Evolutionary conservation across 495 filamentous ascomycete species (phyloP).

Genomic region (Copromyces sp.): DNA sequence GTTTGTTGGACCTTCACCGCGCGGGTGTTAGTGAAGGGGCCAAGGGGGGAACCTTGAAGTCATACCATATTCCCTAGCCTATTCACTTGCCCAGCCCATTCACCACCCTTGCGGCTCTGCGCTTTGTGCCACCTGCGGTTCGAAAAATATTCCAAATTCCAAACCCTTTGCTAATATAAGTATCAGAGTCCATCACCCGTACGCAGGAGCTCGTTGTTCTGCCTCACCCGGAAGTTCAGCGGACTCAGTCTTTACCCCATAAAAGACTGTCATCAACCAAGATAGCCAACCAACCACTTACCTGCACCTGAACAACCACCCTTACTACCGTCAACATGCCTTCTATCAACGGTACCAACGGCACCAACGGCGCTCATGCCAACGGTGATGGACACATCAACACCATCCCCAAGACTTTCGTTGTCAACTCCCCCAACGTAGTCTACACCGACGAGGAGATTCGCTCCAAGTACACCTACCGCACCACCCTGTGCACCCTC

Average conservation of each 20-base stretch:
- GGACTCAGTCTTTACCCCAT: slow-evolving; percentile 58
- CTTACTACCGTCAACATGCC: slow-evolving; percentile 1
- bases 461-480: slow-evolving; percentile 91
- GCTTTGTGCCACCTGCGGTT: slow-evolving; percentile 4
- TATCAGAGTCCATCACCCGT: slow-evolving; percentile 83
- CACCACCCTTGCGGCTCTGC: background rate
- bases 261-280: slow-evolving; percentile 34
- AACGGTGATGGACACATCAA: slow-evolving; percentile 13
- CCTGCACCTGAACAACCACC: slow-evolving; percentile 11
- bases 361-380: slow-evolving; percentile 25
- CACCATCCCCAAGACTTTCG: slow-evolving; percentile 51
- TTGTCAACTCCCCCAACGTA: slow-evolving; percentile 86
- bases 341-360: slow-evolving; percentile 45
- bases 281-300: slow-evolving; percentile 13
- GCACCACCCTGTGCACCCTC: slow-evolving; percentile 72
- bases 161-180: slow-evolving; percentile 3
- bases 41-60: background rate
- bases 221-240: slow-evolving; percentile 78
- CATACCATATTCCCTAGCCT: background rate
- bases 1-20: background rate
- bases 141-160: background rate
- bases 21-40: background rate
- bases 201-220: slow-evolving; percentile 93
- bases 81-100: background rate
- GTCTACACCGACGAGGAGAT: slow-evolving; percentile 81